phyloP scores from a whole-genome alignment of 139 green algal genomes.

The Yamagishiella unicocca region DNA sequence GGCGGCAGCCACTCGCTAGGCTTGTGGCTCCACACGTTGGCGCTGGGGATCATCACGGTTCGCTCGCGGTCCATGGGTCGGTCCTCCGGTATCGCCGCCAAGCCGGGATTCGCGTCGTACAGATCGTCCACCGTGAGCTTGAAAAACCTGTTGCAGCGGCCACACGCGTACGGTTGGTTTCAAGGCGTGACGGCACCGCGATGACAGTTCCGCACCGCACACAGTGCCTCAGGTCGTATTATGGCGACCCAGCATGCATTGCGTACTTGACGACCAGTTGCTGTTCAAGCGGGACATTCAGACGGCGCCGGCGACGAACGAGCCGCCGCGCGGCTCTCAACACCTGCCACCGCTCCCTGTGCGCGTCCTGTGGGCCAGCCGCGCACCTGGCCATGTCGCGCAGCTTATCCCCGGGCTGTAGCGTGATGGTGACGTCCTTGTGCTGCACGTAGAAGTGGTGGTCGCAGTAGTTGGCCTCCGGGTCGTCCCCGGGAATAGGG shows the following conservation, averaged over 20 bases:
- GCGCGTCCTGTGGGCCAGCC: not conserved
- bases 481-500: slow-evolving; percentile 21
- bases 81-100: not conserved
- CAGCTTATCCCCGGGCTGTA: slow-evolving; percentile 16
- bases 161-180: too few relatives aligned
- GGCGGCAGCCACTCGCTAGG: slow-evolving; percentile 45
- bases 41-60: slow-evolving; percentile 3
- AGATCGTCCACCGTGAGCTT: slow-evolving; percentile 19
- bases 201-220: too few relatives aligned
- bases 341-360: too few relatives aligned
- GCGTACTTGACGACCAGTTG: too few relatives aligned
- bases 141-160: slow-evolving; percentile 50
- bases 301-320: too few relatives aligned
- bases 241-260: too few relatives aligned
- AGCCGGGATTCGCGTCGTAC: slow-evolving; percentile 30
- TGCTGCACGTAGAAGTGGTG: slow-evolving; percentile 52
- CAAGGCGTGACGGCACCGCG: too few relatives aligned
- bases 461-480: slow-evolving; percentile 16
- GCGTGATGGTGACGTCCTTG: slow-evolving; percentile 37
- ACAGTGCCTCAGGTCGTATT: too few relatives aligned
- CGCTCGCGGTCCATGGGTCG: slow-evolving; percentile 15
- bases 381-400: slow-evolving; percentile 16
- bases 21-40: slow-evolving; percentile 53
- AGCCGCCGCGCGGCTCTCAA: too few relatives aligned
- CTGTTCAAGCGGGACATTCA: too few relatives aligned